phyloP scores from a whole-genome alignment of 1,284 basidiomycete genomes.

The Crepidotus sp. region DNA sequence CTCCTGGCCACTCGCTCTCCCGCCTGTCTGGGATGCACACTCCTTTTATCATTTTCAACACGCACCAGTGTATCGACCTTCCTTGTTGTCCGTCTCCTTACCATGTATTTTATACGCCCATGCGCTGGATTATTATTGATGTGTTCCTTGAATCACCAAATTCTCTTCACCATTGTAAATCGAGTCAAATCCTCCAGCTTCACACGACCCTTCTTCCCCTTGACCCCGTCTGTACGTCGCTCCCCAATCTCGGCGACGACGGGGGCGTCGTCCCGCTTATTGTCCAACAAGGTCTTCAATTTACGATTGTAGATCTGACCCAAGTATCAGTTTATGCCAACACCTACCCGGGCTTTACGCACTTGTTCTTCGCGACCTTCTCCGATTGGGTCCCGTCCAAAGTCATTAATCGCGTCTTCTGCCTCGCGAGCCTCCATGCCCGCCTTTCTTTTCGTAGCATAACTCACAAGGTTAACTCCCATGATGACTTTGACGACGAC shows the following conservation, averaged over 20 bases:
- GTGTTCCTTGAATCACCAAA: constrained; percentile 50
- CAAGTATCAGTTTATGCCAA: neutral
- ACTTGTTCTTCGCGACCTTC: constrained; percentile 81
- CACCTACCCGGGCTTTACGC: constrained; percentile 20
- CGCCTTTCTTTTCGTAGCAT: constrained; percentile 64
- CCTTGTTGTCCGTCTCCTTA: neutral
- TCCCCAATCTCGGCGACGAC: constrained; percentile 67
- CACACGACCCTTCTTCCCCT: constrained; percentile 54
- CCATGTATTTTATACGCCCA: neutral
- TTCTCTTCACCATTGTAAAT: constrained; percentile 91
- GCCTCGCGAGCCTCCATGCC: constrained; percentile 70
- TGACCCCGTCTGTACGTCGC: constrained; percentile 31
- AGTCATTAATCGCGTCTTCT: constrained; percentile 74
- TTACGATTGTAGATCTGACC: constrained; percentile 71
- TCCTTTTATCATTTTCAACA: neutral
- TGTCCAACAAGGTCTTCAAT: constrained; percentile 63
- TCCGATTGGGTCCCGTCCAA: constrained; percentile 78
- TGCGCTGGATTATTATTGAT: constrained; percentile 1
- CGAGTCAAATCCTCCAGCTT: constrained; percentile 80
- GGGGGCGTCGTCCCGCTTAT: constrained; percentile 58
- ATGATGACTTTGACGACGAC: constrained; percentile 83
- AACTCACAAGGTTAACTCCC: constrained; percentile 79
- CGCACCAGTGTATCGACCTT: constrained; percentile 5
- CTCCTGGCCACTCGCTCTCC: neutral
- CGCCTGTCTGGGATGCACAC: neutral